These are phyloP conservation scores for Myotisia sp. DNA, from an alignment of 2,329 filamentous ascomycete genomes.

Conservation along the genomic window DNA sequence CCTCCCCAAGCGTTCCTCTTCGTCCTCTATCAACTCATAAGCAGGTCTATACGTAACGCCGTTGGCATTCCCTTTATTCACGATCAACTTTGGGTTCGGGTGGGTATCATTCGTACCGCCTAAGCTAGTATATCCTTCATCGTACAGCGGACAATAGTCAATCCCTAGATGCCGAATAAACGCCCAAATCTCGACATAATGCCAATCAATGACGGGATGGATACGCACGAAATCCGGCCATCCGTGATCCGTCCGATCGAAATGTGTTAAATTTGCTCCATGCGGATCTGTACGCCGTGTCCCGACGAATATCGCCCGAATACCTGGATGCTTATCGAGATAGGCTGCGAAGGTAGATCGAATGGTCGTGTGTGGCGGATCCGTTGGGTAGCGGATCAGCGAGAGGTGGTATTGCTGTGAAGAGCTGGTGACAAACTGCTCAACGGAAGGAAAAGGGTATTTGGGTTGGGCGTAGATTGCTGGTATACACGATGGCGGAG, in stretches of 20 bases:
- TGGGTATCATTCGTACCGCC: conserved; percentile 79
- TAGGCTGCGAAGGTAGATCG: conserved; percentile 67
- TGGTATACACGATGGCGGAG: conserved; percentile 39
- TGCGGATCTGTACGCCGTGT: conserved; percentile 88
- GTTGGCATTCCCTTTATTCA: conserved; percentile 15
- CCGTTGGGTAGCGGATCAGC: conserved; percentile 56
- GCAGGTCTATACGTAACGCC: conserved; percentile 50
- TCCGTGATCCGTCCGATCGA: conserved; percentile 72
- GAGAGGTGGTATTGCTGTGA: conserved; percentile 58
- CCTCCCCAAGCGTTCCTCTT: conserved; percentile 64
- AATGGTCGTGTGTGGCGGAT: conserved; percentile 46
- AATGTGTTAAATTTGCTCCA: conserved; percentile 61
- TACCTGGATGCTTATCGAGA: conserved; percentile 36
- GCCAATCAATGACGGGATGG: conserved; percentile 95
- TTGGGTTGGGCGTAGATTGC: conserved; percentile 79
- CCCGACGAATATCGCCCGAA: conserved; percentile 74
- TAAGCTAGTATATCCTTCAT: conserved; percentile 79
- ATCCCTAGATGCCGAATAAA: conserved; percentile 61
- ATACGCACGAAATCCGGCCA: conserved; percentile 91
- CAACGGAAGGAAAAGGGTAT: conserved; percentile 74
- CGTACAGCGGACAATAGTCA: conserved; percentile 76
- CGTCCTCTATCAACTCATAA: conserved; percentile 59
- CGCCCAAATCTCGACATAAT: conserved; percentile 87
- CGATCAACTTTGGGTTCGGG: conserved; percentile 63
- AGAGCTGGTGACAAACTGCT: conserved; percentile 62